Base-by-base conservation (phyloP, 2,329 filamentous ascomycete species). In the Zymoseptoria passerinii region DNA sequence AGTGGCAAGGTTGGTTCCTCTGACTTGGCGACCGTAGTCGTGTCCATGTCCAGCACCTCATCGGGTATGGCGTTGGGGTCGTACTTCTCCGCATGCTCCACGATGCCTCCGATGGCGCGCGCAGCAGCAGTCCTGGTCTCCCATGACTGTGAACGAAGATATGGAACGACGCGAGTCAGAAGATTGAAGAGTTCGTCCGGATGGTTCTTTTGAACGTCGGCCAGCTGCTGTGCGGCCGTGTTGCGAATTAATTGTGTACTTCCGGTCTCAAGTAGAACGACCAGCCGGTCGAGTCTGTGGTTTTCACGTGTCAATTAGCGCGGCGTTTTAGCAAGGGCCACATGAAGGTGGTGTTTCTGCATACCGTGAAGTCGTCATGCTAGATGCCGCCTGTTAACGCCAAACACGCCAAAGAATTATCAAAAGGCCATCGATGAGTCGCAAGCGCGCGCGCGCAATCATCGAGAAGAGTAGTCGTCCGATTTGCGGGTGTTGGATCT, bases 101-200 rank as follows among this genome's bases (percentile, higher is more conserved):
- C 86, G 65, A 99, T 97, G 68, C 92, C 91, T 59, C 92, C 92
- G 59, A 99, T 87, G 19, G 94, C 94, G 75, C 92, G 95, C 66
- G 92, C 91, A 52, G 95, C 89, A 56, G 94, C 95, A 61, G 88
- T 92, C 66, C 95, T 82, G 27, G 94, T 99, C 71, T 99, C 94
- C 94, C 94, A 99, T 71, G 92, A 92, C 73, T 92, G 96, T 66
- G 94, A 92, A 59, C 90, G 85, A 28, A 99, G 81, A 74, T 96
- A 99, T 0, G 94, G 92, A n/a, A 99, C 86, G 29, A 99, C 92
- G 61, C 92, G 83, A 28, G 90, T 92, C 10, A 99, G 81, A 6
- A 99, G 82, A 71, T 97, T 96, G 76, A 97, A 97, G 1, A 99
- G 80, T 74, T 99, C 95, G 76, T 99, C 92, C 0, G 94, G 94